These are phyloP conservation scores for Phlyctochytrium planicorne DNA, from an alignment of 192 early-diverging fungal species.

Conservation along the genomic window DNA sequence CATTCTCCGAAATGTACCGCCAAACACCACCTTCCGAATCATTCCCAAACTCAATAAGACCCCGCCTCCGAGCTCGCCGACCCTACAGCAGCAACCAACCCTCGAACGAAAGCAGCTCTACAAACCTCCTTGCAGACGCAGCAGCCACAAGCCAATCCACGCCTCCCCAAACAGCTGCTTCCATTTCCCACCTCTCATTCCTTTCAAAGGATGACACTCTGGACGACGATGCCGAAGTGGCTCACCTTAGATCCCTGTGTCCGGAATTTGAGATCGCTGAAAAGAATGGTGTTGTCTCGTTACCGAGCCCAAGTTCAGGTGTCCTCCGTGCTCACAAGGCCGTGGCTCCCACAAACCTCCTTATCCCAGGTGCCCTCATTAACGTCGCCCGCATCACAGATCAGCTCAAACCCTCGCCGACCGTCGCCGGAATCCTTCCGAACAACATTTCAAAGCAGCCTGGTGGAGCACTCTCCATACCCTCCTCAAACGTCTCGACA, in stretches of 20 bases:
- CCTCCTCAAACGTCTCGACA: background rate
- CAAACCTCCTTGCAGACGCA: background rate
- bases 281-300: background rate
- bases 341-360: slow-evolving; percentile 18
- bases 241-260: slow-evolving; percentile 11
- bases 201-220: background rate
- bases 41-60: too few species aligned
- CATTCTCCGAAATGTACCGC: too few species aligned
- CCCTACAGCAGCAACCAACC: background rate
- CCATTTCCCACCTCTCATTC: background rate
- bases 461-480: background rate
- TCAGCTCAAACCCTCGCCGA: background rate
- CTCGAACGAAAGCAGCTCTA: background rate
- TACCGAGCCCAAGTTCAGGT: slow-evolving; percentile 8
- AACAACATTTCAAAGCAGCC: background rate
- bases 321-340: slow-evolving; percentile 5
- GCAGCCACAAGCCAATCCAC: background rate
- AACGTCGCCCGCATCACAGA: slow-evolving; percentile 4
- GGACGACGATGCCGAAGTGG: slow-evolving; percentile 4
- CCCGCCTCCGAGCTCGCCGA: background rate
- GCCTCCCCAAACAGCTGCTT: background rate
- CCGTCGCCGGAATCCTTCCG: background rate
- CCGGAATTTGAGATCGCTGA: slow-evolving; percentile 20
- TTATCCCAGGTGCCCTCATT: slow-evolving; percentile 9
- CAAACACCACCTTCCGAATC: too few species aligned